Base-by-base conservation (phyloP, 2,329 filamentous ascomycete species). In the Endothia cerciana region DNA sequence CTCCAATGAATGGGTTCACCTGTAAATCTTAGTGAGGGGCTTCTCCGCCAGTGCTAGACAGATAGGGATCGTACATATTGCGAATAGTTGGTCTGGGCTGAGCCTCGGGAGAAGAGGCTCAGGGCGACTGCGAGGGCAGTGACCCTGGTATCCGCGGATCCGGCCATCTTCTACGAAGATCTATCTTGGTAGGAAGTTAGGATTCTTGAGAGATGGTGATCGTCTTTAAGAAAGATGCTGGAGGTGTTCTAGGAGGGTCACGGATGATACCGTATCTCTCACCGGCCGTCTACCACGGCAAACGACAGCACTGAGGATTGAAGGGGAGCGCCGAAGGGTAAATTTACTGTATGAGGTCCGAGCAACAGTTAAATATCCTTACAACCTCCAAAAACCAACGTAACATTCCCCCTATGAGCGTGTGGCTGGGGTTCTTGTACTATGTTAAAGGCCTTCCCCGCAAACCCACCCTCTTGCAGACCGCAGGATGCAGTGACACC, bases 1-100 rank as follows among this genome's bases (percentile, higher is more conserved):
- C 79, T 1, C 82, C 82, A 56, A 84, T 82, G 63, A 85, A 82
- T 0, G 78, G 80, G 66, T 84, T 82, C 8, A 85, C 82, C 74
- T 80, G 79, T 67, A 78, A 70, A 81, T 74, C 17, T 33, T 36
- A 4, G 6, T 47, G 28, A 22, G 36, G 0, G 15, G 11, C 13
- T 36, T n/a, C 4, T 11, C 8, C 11, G 1, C n/a, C 8, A 10
- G 3, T 22, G 19, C 8, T 38, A 13, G 25, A 51, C 13, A 6
- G 8, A 28, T 17, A 15, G 3, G 11, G 4, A 3, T 51, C 47
- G 22, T 47, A 67, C 65, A n/a, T 55, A 67, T 61, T 65, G 62
- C 5, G 65, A 67, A 15, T 65, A 67, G 38, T 67, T 58, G 11
- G 56, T 56, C 25, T 62, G 51, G 1, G 62, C 62, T n/a, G 36